Conservation (phyloP, 441 rosid genomes). For the Cnidoscolus chayamansa region DNA sequence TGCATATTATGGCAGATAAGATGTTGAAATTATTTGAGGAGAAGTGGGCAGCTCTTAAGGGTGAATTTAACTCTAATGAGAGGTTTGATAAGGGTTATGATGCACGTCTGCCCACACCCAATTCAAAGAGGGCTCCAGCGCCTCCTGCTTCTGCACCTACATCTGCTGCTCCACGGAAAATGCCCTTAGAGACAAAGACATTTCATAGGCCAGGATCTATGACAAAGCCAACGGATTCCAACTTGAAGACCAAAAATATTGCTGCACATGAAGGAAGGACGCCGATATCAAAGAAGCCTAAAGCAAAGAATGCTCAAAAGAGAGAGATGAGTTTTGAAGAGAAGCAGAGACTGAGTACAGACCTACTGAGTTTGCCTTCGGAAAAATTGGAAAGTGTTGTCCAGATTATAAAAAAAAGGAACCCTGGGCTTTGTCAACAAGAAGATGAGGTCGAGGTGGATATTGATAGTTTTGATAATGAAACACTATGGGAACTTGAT, state of each 20-base stretch:
- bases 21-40: slow-evolving; percentile 64
- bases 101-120: slow-evolving; percentile 35
- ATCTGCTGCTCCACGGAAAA: slow-evolving; percentile 26
- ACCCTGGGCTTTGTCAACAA: slow-evolving; percentile 60
- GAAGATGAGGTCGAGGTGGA: slow-evolving; percentile 96
- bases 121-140: slow-evolving; percentile 35
- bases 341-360: slow-evolving; percentile 82
- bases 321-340: slow-evolving; percentile 95
- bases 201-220: slow-evolving; percentile 54
- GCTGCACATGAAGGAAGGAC: slow-evolving; percentile 33
- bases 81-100: slow-evolving; percentile 27
- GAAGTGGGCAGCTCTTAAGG: slow-evolving; percentile 55
- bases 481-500: slow-evolving; percentile 91
- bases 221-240: slow-evolving; percentile 36
- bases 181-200: slow-evolving; percentile 38
- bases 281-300: slow-evolving; percentile 64
- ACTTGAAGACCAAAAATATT: slow-evolving; percentile 13
- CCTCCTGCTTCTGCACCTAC: slow-evolving; percentile 26
- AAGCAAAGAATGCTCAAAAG: slow-evolving; percentile 61
- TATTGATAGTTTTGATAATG: slow-evolving; percentile 75
- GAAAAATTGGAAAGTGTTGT: slow-evolving; percentile 83
- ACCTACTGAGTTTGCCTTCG: slow-evolving; percentile 76
- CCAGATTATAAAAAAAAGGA: slow-evolving; percentile 83
- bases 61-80: slow-evolving; percentile 36
- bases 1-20: slow-evolving; percentile 61